phyloP scores from a whole-genome alignment of 306 rosid genomes.

The Citrullus amarus region DNA sequence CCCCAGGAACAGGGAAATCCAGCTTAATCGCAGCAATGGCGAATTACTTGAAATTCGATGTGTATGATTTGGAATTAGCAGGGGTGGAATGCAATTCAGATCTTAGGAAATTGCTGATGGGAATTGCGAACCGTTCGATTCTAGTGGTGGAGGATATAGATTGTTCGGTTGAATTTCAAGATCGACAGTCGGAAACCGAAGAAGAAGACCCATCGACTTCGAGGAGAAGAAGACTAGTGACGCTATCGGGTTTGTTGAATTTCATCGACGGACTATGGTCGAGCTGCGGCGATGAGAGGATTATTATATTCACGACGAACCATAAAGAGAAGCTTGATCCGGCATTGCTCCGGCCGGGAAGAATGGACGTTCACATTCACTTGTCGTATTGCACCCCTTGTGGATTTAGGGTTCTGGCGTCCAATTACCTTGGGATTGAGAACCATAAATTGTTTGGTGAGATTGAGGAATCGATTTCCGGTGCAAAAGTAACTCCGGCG shows the following conservation, averaged over 20 bases:
- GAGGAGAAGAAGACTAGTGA: constrained; percentile 13
- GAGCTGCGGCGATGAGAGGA: constrained; percentile 40
- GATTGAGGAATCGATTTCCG: constrained; percentile 10
- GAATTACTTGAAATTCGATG: constrained; percentile 46
- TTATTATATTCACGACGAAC: constrained; percentile 39
- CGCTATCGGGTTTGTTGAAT: constrained; percentile 35
- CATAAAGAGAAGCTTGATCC: constrained; percentile 35
- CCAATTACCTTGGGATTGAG: constrained; percentile 27
- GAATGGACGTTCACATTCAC: constrained; percentile 44
- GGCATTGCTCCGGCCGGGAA: constrained; percentile 32
- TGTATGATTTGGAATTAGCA: constrained; percentile 64
- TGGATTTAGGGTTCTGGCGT: constrained; percentile 18
- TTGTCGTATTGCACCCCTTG: constrained; percentile 39
- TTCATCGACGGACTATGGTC: constrained; percentile 40
- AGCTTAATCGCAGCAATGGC: constrained; percentile 85
- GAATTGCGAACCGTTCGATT: constrained; percentile 51
- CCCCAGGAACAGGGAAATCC: constrained; percentile 86
- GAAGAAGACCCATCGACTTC: not conserved
- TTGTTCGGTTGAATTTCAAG: constrained; percentile 40
- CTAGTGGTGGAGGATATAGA: constrained; percentile 80
- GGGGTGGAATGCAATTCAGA: constrained; percentile 21
- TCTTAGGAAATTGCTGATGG: constrained; percentile 38
- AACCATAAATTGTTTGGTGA: constrained; percentile 15
- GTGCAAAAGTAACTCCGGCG: constrained; percentile 22
- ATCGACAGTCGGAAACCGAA: constrained; percentile 15